Evolutionary conservation across 2,329 filamentous ascomycete species (phyloP).

Genomic region (Bipolaris oryzae): DNA sequence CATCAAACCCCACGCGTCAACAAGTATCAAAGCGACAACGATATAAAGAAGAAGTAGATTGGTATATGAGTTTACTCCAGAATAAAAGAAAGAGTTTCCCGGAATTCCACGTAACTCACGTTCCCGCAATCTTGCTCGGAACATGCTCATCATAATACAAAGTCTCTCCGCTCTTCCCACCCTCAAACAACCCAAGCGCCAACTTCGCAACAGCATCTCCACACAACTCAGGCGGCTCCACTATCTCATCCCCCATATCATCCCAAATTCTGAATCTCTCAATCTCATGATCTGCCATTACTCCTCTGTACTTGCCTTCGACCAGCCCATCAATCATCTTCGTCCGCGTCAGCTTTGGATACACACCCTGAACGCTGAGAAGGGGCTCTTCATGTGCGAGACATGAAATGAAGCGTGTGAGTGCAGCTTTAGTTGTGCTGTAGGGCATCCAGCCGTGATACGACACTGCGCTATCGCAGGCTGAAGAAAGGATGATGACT

Average conservation of each 20-base stretch:
- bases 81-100: neutral
- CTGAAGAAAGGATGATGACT: constrained; percentile 28
- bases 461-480: constrained; percentile 28
- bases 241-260: constrained; percentile 31
- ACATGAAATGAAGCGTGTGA: constrained; percentile 32
- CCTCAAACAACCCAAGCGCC: constrained; percentile 29
- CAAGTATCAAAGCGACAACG: too few species aligned
- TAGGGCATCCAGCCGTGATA: constrained; percentile 36
- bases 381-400: constrained; percentile 34
- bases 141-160: constrained; percentile 37
- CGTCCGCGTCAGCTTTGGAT: constrained; percentile 35
- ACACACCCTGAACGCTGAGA: constrained; percentile 32
- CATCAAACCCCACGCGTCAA: too few species aligned
- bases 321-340: constrained; percentile 33
- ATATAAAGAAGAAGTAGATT: neutral
- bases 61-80: neutral
- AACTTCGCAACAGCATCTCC: constrained; percentile 32
- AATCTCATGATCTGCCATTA: constrained; percentile 39
- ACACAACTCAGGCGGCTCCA: constrained; percentile 33
- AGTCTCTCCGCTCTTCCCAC: constrained; percentile 30
- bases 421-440: constrained; percentile 33
- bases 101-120: neutral
- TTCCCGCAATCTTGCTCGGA: constrained; percentile 25
- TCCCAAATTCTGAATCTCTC: constrained; percentile 34
- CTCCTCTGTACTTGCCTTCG: constrained; percentile 24